These are phyloP conservation scores for Herpetospermum pedunculosum DNA, from an alignment of 306 rosid species.

Conservation along the genomic window DNA sequence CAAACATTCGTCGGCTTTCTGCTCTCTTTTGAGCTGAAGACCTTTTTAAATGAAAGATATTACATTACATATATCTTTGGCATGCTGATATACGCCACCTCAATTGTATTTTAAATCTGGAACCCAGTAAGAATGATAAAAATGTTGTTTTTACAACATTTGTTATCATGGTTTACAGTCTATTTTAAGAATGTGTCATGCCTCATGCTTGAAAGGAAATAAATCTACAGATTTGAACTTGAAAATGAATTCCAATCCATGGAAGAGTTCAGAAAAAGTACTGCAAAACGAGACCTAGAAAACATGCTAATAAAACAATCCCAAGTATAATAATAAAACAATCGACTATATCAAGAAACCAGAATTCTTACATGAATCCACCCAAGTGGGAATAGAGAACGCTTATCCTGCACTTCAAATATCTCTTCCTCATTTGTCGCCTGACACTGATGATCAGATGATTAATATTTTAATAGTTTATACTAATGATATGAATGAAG, in stretches of 20 bases:
- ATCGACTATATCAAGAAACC: not conserved
- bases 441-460: conserved; percentile 60
- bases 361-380: conserved; percentile 88
- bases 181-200: not conserved
- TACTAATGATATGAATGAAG: conserved; percentile 2
- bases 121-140: not conserved
- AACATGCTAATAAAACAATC: not conserved
- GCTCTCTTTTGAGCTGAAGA: not conserved
- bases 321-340: not conserved
- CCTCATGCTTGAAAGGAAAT: not conserved
- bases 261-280: not conserved
- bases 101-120: not conserved
- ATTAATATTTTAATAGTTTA: not conserved
- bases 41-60: not conserved
- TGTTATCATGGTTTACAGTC: not conserved
- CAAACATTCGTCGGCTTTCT: not conserved
- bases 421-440: conserved; percentile 92
- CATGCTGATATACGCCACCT: not conserved
- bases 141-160: not conserved
- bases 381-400: conserved; percentile 92
- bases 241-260: not conserved
- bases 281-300: not conserved
- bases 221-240: not conserved
- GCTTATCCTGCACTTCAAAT: conserved; percentile 88
- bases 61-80: not conserved